Evolutionary conservation across 805 yeast species (phyloP).

Genomic region (Candida qinlingensis): DNA sequence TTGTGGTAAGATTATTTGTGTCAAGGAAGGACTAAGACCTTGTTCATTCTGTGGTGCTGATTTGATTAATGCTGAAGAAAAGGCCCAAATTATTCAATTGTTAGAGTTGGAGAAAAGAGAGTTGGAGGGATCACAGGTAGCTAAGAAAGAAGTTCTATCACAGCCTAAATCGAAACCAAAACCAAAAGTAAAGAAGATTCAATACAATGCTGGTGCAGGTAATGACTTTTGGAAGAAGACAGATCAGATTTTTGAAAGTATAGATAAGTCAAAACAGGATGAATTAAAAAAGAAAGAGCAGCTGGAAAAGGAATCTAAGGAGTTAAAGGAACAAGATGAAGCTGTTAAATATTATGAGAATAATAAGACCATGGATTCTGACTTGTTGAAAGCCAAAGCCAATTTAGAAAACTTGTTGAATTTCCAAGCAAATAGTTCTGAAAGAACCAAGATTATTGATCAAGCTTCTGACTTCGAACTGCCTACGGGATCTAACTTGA

Average conservation of each 20-base stretch:
- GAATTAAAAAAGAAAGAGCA: slow-evolving; percentile 27
- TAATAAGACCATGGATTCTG: slow-evolving; percentile 44
- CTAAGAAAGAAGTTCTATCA: slow-evolving; percentile 12
- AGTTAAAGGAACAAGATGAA: slow-evolving; percentile 35
- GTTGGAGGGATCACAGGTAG: slow-evolving; percentile 27
- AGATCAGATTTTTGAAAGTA: slow-evolving; percentile 51
- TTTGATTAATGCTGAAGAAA: slow-evolving; percentile 59
- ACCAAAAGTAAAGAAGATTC: slow-evolving; percentile 41
- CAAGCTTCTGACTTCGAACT: slow-evolving; percentile 84
- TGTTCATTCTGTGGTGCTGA: slow-evolving; percentile 79
- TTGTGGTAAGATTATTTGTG: slow-evolving; percentile 92
- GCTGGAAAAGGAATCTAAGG: slow-evolving; percentile 30
- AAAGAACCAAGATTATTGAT: slow-evolving; percentile 88
- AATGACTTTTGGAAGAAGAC: slow-evolving; percentile 64
- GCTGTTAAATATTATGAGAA: slow-evolving; percentile 40
- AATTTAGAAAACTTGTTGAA: slow-evolving; percentile 67
- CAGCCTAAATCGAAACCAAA: slow-evolving; percentile 28
- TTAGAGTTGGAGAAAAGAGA: slow-evolving; percentile 49
- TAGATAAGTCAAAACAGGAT: slow-evolving; percentile 32
- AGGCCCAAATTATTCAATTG: slow-evolving; percentile 46
- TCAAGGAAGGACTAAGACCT: slow-evolving; percentile 84
- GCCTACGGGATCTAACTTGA: slow-evolving; percentile 44
- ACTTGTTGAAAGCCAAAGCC: slow-evolving; percentile 62
- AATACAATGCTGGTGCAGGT: slow-evolving; percentile 54
- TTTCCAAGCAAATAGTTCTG: slow-evolving; percentile 83